A percentile compares a stretch with the other conserved stretches of the same genome.
Evolutionary conservation across 1,139 yeast species (phyloP).

Genomic region (Geotrichum bryndzae): DNA sequence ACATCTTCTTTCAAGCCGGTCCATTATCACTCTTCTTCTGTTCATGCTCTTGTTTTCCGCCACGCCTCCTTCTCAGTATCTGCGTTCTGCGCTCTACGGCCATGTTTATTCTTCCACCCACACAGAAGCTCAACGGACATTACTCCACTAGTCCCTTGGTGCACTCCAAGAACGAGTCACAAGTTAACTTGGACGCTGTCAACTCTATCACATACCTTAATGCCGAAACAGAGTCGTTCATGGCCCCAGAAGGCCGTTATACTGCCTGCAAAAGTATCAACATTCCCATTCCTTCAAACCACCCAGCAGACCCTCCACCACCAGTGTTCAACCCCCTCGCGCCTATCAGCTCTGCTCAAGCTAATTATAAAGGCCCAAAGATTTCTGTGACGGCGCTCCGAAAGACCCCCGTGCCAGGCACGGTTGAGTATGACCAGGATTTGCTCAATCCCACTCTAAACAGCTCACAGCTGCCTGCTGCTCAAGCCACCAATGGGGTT

Average conservation of each 20-base stretch:
- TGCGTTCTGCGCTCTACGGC: neutral
- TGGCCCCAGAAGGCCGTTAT: conserved; percentile 33
- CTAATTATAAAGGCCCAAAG: conserved; percentile 28
- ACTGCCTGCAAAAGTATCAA: conserved; percentile 30
- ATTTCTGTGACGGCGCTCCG: conserved; percentile 21
- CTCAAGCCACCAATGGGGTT: neutral
- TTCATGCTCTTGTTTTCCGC: neutral
- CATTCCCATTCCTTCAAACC: conserved; percentile 34
- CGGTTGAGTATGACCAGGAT: conserved; percentile 7
- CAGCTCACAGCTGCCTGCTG: neutral
- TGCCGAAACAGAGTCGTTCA: conserved; percentile 21
- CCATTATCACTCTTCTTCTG: neutral
- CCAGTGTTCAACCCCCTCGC: conserved; percentile 35
- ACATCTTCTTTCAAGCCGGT: neutral
- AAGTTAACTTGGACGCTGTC: conserved; percentile 28
- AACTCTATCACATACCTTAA: conserved; percentile 25
- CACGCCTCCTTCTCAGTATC: neutral
- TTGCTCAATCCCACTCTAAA: conserved; percentile 6
- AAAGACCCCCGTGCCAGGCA: conserved; percentile 14
- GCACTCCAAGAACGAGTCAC: conserved; percentile 13
- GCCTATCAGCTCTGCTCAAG: conserved; percentile 30
- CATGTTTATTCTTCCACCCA: conserved; percentile 15
- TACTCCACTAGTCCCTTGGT: conserved; percentile 11
- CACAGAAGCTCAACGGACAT: conserved; percentile 12
- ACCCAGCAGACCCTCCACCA: conserved; percentile 36